These are phyloP conservation scores for Gamsiella multidivaricata DNA, from an alignment of 192 early-diverging fungal genomes.

Conservation along the genomic window DNA sequence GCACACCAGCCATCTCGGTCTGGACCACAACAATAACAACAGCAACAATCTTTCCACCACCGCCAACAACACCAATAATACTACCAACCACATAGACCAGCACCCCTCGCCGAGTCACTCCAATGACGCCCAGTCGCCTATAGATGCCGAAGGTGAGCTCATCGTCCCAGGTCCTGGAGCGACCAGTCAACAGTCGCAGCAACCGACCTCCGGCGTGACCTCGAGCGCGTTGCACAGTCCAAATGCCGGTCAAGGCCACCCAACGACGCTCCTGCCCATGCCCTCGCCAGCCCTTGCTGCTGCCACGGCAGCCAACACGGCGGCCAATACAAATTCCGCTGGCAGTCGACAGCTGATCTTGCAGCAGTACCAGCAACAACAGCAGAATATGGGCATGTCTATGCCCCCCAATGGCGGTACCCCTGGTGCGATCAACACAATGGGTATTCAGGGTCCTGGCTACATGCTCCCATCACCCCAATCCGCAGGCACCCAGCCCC, in stretches of 20 bases:
- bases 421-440: slow-evolving; percentile 45
- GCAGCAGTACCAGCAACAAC: slow-evolving; percentile 43
- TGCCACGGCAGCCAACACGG: slow-evolving; percentile 46
- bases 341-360: slow-evolving; percentile 41
- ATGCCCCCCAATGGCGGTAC: slow-evolving; percentile 15
- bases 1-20: slow-evolving; percentile 11
- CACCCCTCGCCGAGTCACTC: slow-evolving; percentile 33
- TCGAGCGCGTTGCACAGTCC: slow-evolving; percentile 26
- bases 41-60: not conserved
- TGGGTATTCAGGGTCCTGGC: too few relatives aligned
- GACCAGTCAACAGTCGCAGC: not conserved
- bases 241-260: slow-evolving; percentile 23
- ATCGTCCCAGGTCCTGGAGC: slow-evolving; percentile 12
- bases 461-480: slow-evolving; percentile 35
- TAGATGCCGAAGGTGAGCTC: slow-evolving; percentile 34
- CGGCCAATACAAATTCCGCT: slow-evolving; percentile 37
- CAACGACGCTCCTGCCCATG: slow-evolving; percentile 41
- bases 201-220: not conserved
- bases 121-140: slow-evolving; percentile 40
- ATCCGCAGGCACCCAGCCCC: slow-evolving; percentile 14
- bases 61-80: slow-evolving; percentile 1
- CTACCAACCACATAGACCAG: slow-evolving; percentile 17
- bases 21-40: slow-evolving; percentile 22
- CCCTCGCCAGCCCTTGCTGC: slow-evolving; percentile 47
- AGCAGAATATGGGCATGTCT: slow-evolving; percentile 33